These are phyloP conservation scores for Yamadazyma membranifaciens DNA, from an alignment of 1,139 yeast species.

Conservation along the genomic window DNA sequence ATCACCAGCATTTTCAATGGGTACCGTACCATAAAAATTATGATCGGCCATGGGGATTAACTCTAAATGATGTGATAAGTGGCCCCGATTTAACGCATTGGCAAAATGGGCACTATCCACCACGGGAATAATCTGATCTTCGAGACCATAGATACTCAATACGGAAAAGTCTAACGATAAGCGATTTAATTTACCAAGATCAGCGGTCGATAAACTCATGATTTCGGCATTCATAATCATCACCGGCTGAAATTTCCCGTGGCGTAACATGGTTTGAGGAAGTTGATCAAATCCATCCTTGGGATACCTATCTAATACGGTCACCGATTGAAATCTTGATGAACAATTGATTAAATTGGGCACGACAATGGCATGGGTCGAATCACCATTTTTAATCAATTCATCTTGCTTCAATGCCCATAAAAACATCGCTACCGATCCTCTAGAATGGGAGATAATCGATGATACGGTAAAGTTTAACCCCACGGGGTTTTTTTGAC, in stretches of 20 bases:
- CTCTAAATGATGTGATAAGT: slow-evolving; percentile 52
- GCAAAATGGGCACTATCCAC: slow-evolving; percentile 61
- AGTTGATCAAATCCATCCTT: slow-evolving; percentile 19
- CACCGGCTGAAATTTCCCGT: slow-evolving; percentile 44
- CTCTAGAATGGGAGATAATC: slow-evolving; percentile 77
- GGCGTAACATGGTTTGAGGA: slow-evolving; percentile 40
- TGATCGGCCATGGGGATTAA: slow-evolving; percentile 75
- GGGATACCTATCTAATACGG: slow-evolving; percentile 37
- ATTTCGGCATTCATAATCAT: slow-evolving; percentile 55
- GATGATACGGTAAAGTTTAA: slow-evolving; percentile 48
- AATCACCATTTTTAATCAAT: slow-evolving; percentile 24
- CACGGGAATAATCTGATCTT: slow-evolving; percentile 64
- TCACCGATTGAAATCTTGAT: slow-evolving; percentile 50
- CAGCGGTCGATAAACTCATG: slow-evolving; percentile 49
- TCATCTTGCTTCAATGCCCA: slow-evolving; percentile 57
- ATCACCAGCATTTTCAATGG: slow-evolving; percentile 29
- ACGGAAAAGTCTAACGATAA: slow-evolving; percentile 53
- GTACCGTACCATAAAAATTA: slow-evolving; percentile 60
- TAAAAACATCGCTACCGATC: slow-evolving; percentile 70
- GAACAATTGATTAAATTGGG: slow-evolving; percentile 74
- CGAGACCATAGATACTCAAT: slow-evolving; percentile 68
- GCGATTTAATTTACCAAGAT: slow-evolving; percentile 39
- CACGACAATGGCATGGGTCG: slow-evolving; percentile 33
- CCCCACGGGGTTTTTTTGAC: slow-evolving; percentile 35
- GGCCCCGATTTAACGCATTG: slow-evolving; percentile 51